Evolutionary conservation across 768 basidiomycete genomes (phyloP), one percentile per base, ranked within the genome.

Genomic region (Boletellus ananas): DNA sequence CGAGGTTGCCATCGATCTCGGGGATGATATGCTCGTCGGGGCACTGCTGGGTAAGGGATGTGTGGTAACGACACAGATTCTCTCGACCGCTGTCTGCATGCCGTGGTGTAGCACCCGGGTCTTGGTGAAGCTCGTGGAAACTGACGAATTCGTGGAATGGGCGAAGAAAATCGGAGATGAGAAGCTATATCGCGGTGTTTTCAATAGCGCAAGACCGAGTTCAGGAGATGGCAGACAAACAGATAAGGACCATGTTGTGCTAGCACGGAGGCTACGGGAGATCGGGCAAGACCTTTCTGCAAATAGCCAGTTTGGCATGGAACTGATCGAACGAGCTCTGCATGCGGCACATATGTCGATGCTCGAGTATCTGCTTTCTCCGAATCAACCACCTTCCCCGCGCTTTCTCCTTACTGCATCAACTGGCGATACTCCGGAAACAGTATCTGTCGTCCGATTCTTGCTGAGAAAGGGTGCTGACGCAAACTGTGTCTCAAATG

Each of bases 391-490:
- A 16, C 45, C 27, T 1, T 16, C n/a, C 34, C 31, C 3, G 14
- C 29, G 1, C 14, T 38, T 39, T 27, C 37, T 47, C 2, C 25
- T 47, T 20, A 12, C 35, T 37, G 45, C 45, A 4, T 20, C 34
- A 16, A 45, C 23, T 12, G 34, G 44, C 4, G 20, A 45, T n/a
- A 45, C 44, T 20, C 2, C 27, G n/a, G 35, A 25, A 18, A 46
- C 34, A 18, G 18, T 37, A 17, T 37, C 45, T 3, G 23, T 41
- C 7, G 21, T 49, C 34, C 42, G 34, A 3, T 38, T 45, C 14
- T 20, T 57, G 8, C 21, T 57, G 18, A 6, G 20, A 11, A 43
- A 49, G 2, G 56, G 54, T 4, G 44, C 29, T 13, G 21, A 50
- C 16, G 9, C 44, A 3, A 21, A 33, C 11, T 21, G 2, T 2